Base-by-base conservation (phyloP, 1,284 basidiomycete genomes). In the Kalmanozyma brasiliensis region DNA sequence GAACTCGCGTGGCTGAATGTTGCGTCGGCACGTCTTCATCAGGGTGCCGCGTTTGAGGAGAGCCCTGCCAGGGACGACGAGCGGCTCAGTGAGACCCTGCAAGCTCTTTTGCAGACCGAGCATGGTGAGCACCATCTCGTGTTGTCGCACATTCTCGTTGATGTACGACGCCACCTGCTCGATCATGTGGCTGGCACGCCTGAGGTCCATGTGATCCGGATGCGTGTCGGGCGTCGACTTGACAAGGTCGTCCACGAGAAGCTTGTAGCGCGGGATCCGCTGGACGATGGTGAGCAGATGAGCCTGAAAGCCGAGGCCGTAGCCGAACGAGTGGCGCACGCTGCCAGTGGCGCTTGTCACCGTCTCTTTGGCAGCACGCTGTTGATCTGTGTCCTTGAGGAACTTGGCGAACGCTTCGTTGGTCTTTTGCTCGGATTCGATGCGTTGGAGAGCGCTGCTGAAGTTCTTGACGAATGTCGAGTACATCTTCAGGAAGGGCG, bases 401-500 rank as follows among this genome's bases (percentile, higher is more conserved):
- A 79, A 81, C 22, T 49, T 49, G 17, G 60, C 70, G 41, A 82
- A 82, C 4, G 66, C 43, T 11, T 76, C 76, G 56, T 81, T 77
- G 19, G 43, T 38, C 38, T 70, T 68, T 40, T 74, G 72, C 47
- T 81, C 80, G 14, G 49, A 43, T 29, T 79, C 79, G 51, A 82
- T 78, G 40, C 77, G 70, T 37, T 73, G 69, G 20, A 82, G 64
- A 1, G 80, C 68, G 32, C 73, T 53, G 55, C 74, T 74, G 59
- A 80, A 82, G 64, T 82, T 80, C 64, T 82, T 78, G 59, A 80
- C 79, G 52, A 69, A 82, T 35, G 81, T 70, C 35, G 72, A 73
- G 60, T 82, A 82, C 78, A 82, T 77, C 52, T 81, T 82, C 43
- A 82, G 58, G 52, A 79, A 82, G 8, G 80, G 80, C n/a, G 72